Evolutionary conservation across 2,329 filamentous ascomycete genomes (phyloP).

Genomic region (Colletotrichum godetiae): DNA sequence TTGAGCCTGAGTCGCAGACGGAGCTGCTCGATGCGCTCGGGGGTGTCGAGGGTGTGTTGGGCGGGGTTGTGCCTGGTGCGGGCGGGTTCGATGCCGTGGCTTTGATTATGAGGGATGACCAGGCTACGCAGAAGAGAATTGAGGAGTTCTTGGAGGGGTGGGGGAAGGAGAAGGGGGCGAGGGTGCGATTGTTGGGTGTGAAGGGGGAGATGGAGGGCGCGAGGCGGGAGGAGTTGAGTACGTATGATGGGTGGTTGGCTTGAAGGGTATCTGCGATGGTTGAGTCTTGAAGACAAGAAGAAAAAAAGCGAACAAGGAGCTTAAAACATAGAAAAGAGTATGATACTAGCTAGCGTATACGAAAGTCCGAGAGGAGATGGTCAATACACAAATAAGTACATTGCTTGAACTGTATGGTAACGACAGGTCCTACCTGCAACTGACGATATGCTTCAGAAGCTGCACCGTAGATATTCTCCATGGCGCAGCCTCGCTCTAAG

Average conservation of each 20-base stretch:
- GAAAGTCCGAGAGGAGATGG: neutral
- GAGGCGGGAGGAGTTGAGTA: conserved; percentile 55
- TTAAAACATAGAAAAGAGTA: neutral
- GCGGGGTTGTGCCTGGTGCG: conserved; percentile 92
- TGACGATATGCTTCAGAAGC: neutral
- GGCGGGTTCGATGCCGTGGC: conserved; percentile 93
- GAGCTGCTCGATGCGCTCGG: conserved; percentile 81
- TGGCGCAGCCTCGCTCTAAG: too few species aligned
- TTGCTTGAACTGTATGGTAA: neutral
- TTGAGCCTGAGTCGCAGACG: conserved; percentile 90
- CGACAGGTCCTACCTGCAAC: neutral
- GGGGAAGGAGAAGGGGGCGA: conserved; percentile 67
- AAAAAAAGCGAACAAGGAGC: neutral
- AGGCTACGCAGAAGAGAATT: conserved; percentile 70
- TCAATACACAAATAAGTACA: neutral
- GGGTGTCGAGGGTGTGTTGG: conserved; percentile 82
- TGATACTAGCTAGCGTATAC: neutral
- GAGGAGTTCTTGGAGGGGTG: conserved; percentile 73
- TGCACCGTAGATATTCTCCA: too few species aligned
- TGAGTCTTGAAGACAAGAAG: neutral
- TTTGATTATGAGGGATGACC: conserved; percentile 80
- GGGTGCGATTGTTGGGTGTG: conserved; percentile 76
- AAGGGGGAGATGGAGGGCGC: conserved; percentile 79
- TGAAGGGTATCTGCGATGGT: neutral
- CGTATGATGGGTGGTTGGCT: conserved; percentile 58